Conservation (phyloP, 2,329 filamentous ascomycete species). For the Curvularia sp. region DNA sequence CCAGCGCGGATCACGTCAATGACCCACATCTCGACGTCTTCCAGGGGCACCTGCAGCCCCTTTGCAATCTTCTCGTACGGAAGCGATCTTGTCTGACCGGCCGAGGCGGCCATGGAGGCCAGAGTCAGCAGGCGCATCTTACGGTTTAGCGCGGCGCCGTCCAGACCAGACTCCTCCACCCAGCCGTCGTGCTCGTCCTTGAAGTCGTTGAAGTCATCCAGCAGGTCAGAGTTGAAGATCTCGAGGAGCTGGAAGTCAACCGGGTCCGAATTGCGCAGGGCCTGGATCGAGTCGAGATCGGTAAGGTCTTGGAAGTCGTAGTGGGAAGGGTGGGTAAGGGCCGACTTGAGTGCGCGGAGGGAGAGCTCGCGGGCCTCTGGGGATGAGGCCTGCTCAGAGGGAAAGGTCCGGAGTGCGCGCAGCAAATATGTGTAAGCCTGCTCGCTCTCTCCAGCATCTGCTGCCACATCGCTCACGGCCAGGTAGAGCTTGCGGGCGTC, state of each 20-base stretch:
- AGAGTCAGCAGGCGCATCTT: constrained; percentile 98
- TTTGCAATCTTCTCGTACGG: constrained; percentile 85
- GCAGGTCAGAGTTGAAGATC: constrained; percentile 91
- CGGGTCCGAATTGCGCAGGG: constrained; percentile 82
- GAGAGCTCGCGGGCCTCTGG: constrained; percentile 65
- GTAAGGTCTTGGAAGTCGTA: constrained; percentile 78
- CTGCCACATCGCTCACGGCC: constrained; percentile 80
- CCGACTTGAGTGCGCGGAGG: constrained; percentile 69
- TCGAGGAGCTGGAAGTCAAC: constrained; percentile 91
- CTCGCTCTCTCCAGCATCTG: constrained; percentile 78
- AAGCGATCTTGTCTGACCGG: constrained; percentile 79
- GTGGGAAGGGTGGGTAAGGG: constrained; percentile 70
- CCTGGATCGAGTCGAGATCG: constrained; percentile 78
- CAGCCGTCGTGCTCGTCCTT: constrained; percentile 88
- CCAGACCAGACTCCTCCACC: constrained; percentile 76
- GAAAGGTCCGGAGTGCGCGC: constrained; percentile 79
- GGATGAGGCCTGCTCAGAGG: constrained; percentile 63
- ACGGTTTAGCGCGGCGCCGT: constrained; percentile 78
- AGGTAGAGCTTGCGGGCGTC: constrained; percentile 86
- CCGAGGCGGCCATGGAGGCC: constrained; percentile 83
- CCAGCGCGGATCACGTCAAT: constrained; percentile 97
- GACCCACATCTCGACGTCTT: constrained; percentile 97
- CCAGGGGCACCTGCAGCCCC: constrained; percentile 79
- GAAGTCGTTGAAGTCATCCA: constrained; percentile 96
- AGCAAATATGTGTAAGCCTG: constrained; percentile 76